A percentile compares a stretch with the other conserved stretches of the same genome.
phyloP scores from a whole-genome alignment of 2,329 filamentous ascomycete genomes.

The Botrytis byssoidea region DNA sequence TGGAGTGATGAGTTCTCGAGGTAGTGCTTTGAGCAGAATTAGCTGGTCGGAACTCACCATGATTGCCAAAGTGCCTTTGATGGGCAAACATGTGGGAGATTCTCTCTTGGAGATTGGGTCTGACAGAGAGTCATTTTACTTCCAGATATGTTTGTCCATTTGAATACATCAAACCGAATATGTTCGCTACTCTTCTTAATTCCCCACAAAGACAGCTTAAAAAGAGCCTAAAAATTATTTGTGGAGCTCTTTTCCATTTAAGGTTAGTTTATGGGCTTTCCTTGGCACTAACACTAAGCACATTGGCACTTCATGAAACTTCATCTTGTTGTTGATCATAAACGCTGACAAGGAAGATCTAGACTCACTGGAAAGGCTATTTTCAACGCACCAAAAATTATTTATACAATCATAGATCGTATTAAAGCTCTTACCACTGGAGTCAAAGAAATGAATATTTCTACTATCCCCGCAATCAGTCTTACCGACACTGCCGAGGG shows the following conservation, averaged over 20 bases:
- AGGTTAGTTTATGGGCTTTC: neutral
- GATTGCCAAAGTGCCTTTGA: neutral
- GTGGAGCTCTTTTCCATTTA: neutral
- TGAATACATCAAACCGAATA: neutral
- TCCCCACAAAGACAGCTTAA: neutral
- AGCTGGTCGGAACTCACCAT: too few species aligned
- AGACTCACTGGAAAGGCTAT: neutral
- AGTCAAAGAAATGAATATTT: neutral
- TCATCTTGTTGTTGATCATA: neutral
- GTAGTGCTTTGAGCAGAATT: neutral
- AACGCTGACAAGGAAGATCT: neutral
- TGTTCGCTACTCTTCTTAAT: neutral
- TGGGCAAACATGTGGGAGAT: neutral
- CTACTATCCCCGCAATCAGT: neutral
- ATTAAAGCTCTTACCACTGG: neutral
- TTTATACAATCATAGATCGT: neutral
- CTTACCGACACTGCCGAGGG: constrained; percentile 11
- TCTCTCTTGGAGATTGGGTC: neutral
- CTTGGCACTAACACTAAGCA: neutral
- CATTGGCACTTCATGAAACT: neutral
- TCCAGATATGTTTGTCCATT: neutral
- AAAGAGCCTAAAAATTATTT: neutral
- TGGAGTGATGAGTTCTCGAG: neutral
- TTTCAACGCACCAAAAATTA: neutral
- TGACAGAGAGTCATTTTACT: neutral